These are phyloP conservation scores for Verticillium dahliae DNA, from an alignment of 2,329 filamentous ascomycete species.

Conservation along the genomic window DNA sequence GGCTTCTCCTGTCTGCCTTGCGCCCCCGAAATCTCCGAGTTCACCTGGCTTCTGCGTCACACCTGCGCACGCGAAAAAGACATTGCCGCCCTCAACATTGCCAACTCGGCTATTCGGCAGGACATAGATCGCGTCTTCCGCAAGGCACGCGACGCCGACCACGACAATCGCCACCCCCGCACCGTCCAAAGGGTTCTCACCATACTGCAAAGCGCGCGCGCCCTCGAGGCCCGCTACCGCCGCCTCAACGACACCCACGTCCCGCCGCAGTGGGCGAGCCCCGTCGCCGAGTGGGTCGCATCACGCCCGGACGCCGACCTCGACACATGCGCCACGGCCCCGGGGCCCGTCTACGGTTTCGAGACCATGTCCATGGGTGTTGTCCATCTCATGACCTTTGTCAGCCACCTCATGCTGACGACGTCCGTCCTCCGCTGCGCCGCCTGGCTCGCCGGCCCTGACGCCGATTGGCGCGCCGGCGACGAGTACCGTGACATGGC, in stretches of 20 bases:
- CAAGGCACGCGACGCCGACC: background rate
- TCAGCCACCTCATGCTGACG: conserved; percentile 15
- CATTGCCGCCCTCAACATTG: conserved; percentile 13
- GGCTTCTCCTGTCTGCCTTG: conserved; percentile 13
- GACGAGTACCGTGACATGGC: conserved; percentile 13
- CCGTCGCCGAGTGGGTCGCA: conserved; percentile 6
- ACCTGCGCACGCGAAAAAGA: conserved; percentile 11
- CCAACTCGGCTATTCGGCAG: conserved; percentile 13
- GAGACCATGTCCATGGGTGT: conserved; percentile 11
- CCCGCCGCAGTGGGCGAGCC: conserved; percentile 9
- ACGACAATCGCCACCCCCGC: conserved; percentile 5
- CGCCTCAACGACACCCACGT: conserved; percentile 10
- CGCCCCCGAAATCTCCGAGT: conserved; percentile 10
- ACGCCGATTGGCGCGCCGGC: conserved; percentile 4
- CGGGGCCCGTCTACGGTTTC: conserved; percentile 14
- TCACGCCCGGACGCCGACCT: conserved; percentile 9
- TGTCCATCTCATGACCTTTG: conserved; percentile 14
- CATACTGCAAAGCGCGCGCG: conserved; percentile 8
- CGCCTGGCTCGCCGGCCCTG: conserved; percentile 14
- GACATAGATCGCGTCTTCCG: conserved; percentile 10
- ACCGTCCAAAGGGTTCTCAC: conserved; percentile 9
- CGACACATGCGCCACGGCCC: conserved; percentile 2
- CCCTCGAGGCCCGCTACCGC: conserved; percentile 8
- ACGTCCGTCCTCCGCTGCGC: conserved; percentile 14
- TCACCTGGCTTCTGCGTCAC: conserved; percentile 13